These are phyloP conservation scores for Mallotus japonicus DNA, from an alignment of 441 rosid genomes.

Conservation along the genomic window DNA sequence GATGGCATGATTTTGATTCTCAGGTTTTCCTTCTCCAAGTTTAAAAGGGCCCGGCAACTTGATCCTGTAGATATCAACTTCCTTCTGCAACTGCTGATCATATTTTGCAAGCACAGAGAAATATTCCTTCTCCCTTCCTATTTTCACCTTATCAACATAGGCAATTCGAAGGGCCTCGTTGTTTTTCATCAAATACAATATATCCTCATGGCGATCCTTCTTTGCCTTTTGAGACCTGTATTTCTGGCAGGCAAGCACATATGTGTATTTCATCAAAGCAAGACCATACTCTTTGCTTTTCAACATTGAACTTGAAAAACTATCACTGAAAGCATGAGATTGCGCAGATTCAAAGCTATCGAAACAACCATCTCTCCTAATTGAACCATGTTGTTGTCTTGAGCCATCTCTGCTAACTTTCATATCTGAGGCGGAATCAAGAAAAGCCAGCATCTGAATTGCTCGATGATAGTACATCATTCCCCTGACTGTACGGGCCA, in stretches of 20 bases:
- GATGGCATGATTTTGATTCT: slow-evolving; percentile 90
- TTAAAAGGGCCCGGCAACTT: slow-evolving; percentile 85
- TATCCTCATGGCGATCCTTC: slow-evolving; percentile 68
- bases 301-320: slow-evolving; percentile 47
- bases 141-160: slow-evolving; percentile 69
- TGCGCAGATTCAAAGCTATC: slow-evolving; percentile 40
- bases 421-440: slow-evolving; percentile 81
- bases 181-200: slow-evolving; percentile 57
- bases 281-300: slow-evolving; percentile 74
- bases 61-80: slow-evolving; percentile 80
- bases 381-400: slow-evolving; percentile 39
- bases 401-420: slow-evolving; percentile 58
- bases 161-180: slow-evolving; percentile 90
- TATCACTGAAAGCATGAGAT: slow-evolving; percentile 37
- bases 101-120: slow-evolving; percentile 83
- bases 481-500: slow-evolving; percentile 83
- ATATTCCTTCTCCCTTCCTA: slow-evolving; percentile 51
- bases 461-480: slow-evolving; percentile 93
- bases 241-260: slow-evolving; percentile 77
- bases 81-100: slow-evolving; percentile 59
- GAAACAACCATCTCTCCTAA: slow-evolving; percentile 45
- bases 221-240: slow-evolving; percentile 75
- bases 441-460: slow-evolving; percentile 76
- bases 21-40: slow-evolving; percentile 92
- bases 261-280: slow-evolving; percentile 80